Evolutionary conservation across 2,329 filamentous ascomycete genomes (phyloP), one percentile per base, ranked within the genome.

Genomic region (Fusarium udum): DNA sequence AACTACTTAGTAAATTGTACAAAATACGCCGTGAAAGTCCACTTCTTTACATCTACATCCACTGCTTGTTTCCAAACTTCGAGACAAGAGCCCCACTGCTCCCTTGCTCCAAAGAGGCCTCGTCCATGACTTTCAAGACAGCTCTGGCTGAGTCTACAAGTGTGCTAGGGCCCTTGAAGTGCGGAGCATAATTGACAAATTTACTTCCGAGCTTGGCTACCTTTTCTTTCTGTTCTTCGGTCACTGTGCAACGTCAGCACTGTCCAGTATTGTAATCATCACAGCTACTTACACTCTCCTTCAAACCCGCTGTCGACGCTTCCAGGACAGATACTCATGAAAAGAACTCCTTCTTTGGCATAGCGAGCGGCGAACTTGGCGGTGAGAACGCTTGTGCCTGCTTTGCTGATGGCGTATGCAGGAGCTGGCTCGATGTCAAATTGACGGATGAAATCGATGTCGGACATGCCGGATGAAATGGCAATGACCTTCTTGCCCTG

Each of bases 351-450:
- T 7, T 60, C 57, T 26, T 32, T 42, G 1, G 46, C 45, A 4
- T 60, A 60, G 16, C 34, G 22, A 18, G 57, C 26, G 12, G 57
- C 57, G 13, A 60, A 60, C n/a, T 60, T 60, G 1, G 45, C 28
- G 2, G 28, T 42, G 20, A 40, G 18, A 46, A 60, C 36, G 22
- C 28, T 42, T 14, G 9, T 40, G 5, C 57, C 36, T 7, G 45
- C 45, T 40, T 52, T 52, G 22, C 45, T 60, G 2, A 60, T 60
- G 22, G 36, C 36, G 16, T 53, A 60, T 13, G 40, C 31, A 32
- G 45, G 34, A 26, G 36, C 45, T 16, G 55, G 28, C 7, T 58
- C 55, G 28, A 58, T 60, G 14, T 60, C 57, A 40, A 60, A 60
- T 18, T 60, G 22, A 15, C 57, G 46, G 22, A 60, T 26, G 3